phyloP scores from a whole-genome alignment of 2,329 filamentous ascomycete species.

The Aureobasidium namibiae region DNA sequence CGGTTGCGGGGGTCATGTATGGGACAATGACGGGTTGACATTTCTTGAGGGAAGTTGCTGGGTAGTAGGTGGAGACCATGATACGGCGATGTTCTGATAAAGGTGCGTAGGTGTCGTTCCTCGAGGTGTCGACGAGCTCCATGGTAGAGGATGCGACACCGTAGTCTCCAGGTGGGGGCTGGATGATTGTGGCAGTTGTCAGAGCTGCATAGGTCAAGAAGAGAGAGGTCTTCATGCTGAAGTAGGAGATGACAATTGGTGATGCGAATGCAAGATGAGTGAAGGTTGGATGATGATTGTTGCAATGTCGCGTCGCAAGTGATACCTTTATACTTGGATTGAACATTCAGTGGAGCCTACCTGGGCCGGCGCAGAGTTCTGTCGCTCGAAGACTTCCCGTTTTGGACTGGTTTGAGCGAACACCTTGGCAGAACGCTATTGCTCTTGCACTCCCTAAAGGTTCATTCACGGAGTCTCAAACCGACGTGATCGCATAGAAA shows the following conservation, averaged over 20 bases:
- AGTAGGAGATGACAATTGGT: too few relatives aligned
- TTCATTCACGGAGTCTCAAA: too few relatives aligned
- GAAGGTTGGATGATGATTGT: background rate
- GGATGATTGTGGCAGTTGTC: background rate
- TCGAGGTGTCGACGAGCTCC: background rate
- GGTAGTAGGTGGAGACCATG: constrained; percentile 16
- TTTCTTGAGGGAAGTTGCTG: background rate
- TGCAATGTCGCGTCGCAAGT: background rate
- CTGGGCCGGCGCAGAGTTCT: background rate
- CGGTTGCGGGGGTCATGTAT: constrained; percentile 15
- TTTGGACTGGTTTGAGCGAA: background rate
- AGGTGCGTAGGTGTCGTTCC: background rate
- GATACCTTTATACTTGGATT: background rate
- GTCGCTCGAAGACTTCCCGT: background rate
- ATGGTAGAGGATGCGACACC: background rate
- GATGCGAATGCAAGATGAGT: background rate
- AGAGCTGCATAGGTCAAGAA: background rate
- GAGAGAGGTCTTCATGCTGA: background rate
- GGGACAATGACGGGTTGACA: constrained; percentile 5
- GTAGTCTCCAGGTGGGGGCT: background rate
- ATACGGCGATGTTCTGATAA: background rate
- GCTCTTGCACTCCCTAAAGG: too few relatives aligned
- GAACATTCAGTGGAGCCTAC: background rate
- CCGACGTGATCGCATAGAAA: too few relatives aligned
- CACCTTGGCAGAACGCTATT: background rate